Percentiles rank a stretch among this genome's conserved stretches.
These are phyloP conservation scores for Syzygium grande DNA, from an alignment of 345 rosid genomes.

Conservation along the genomic window DNA sequence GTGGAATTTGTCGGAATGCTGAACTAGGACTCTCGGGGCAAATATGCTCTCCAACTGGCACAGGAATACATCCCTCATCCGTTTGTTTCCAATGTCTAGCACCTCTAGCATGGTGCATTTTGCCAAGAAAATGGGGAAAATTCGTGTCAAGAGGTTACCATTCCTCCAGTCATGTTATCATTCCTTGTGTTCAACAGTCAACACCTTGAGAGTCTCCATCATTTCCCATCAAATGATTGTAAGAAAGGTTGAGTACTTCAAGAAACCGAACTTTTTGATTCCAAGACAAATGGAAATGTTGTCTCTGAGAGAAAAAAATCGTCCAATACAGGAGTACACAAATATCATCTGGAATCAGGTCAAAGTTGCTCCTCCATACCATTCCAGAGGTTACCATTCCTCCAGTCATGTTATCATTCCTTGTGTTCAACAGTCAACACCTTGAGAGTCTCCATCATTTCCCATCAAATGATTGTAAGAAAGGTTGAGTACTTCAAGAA, in stretches of 20 bases:
- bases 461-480: slow-evolving; percentile 13
- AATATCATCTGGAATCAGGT: slow-evolving; percentile 1
- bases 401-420: not conserved
- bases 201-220: not conserved
- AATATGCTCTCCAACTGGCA: slow-evolving; percentile 17
- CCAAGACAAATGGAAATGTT: not conserved
- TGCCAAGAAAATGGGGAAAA: slow-evolving; percentile 15
- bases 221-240: slow-evolving; percentile 8
- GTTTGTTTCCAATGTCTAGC: slow-evolving; percentile 30
- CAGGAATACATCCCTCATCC: slow-evolving; percentile 17
- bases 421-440: not conserved
- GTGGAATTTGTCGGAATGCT: slow-evolving; percentile 31
- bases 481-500: slow-evolving; percentile 18
- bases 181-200: not conserved
- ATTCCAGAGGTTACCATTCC: not conserved
- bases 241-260: slow-evolving; percentile 18
- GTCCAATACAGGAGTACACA: not conserved
- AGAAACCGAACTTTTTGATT: slow-evolving; percentile 3
- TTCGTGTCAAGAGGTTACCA: slow-evolving; percentile 17
- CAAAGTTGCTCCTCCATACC: not conserved
- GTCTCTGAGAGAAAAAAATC: slow-evolving; percentile 5
- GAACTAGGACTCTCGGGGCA: slow-evolving; percentile 27
- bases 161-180: not conserved
- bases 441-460: not conserved
- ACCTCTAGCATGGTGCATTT: slow-evolving; percentile 28